A percentile compares a stretch with the other conserved stretches of the same genome.
phyloP scores from a whole-genome alignment of 176 grass and related monocot species.

The Ampelocalamus luodianensis region DNA sequence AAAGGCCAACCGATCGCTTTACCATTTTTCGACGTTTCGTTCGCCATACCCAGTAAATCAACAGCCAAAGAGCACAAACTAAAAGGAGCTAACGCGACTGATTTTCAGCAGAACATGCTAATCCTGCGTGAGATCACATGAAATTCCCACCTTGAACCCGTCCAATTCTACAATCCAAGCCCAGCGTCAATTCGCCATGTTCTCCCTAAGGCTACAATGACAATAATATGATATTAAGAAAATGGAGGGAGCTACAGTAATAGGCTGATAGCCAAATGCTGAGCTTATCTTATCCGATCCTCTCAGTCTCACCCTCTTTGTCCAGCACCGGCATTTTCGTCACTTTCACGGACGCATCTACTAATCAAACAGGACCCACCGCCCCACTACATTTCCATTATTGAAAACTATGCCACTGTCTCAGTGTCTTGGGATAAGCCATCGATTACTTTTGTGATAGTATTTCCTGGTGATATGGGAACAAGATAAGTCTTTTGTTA shows the following conservation, averaged over 20 bases:
- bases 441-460: neutral
- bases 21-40: neutral
- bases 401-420: slow-evolving; percentile 8
- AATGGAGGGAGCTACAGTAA: neutral
- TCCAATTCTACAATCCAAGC: neutral
- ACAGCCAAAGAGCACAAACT: neutral
- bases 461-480: neutral
- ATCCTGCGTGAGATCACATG: neutral
- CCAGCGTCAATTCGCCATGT: neutral
- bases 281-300: slow-evolving; percentile 56
- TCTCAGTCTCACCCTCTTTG: neutral
- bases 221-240: neutral
- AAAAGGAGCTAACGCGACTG: neutral
- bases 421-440: slow-evolving; percentile 22
- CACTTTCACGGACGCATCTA: slow-evolving; percentile 22
- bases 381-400: slow-evolving; percentile 26
- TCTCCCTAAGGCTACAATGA: no score
- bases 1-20: neutral
- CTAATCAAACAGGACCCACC: slow-evolving; percentile 19
- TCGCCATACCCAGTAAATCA: slow-evolving; percentile 14
- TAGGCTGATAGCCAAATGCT: neutral
- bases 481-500: neutral
- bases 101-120: neutral
- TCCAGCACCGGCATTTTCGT: slow-evolving; percentile 26
- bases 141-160: neutral